Evolutionary conservation across 768 basidiomycete species (phyloP), one percentile per base, ranked within the genome.

Genomic region (Phlegmacium glaucopus): DNA sequence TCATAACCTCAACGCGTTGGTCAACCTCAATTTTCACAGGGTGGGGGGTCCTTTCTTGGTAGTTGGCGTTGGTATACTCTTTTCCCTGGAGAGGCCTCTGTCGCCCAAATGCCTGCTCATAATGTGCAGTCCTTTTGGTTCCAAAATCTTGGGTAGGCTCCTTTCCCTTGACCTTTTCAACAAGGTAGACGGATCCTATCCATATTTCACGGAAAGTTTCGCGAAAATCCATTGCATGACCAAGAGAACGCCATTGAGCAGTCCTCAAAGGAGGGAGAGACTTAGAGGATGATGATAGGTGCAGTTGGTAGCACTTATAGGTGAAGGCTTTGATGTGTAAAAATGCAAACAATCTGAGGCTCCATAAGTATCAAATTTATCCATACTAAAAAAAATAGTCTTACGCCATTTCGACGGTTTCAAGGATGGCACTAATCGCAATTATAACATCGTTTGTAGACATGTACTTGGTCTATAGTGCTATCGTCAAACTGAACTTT

Each of bases 321-420:
- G 78, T 76, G 65, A 88, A 91, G 4, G 86, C 85, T 39, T 72
- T 71, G 61, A 91, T 70, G 62, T 91, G 88, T 5, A 89, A 60
- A 43, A 86, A 76, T 4, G 82, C 82, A 56, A 87, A 86, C 18
- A 83, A 52, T 61, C 82, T 83, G 57, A 2, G 45, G 32, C 22
- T 27, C 37, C 10, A 42, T 50, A 44, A 59, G 48, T 39, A 5
- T 42, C 34, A 52, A 35, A 39, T 48, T 49, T 27, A 12, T 16
- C 8, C 32, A 32, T 42, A 11, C 44, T 44, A 45, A 22, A 28
- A 30, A 4, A 30, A 44, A 38, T n/a, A n/a, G 2, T 69, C 80
- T 15, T 58, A 83, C 83, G 78, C 78, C 87, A 90, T 89, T 64
- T 89, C 87, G 51, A 86, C 75, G 1, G 83, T 85, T 55, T 87